A percentile compares a stretch with the other conserved stretches of the same genome.
These are phyloP conservation scores for Penicillium maclennaniae DNA, from an alignment of 495 filamentous ascomycete genomes.

Conservation along the genomic window DNA sequence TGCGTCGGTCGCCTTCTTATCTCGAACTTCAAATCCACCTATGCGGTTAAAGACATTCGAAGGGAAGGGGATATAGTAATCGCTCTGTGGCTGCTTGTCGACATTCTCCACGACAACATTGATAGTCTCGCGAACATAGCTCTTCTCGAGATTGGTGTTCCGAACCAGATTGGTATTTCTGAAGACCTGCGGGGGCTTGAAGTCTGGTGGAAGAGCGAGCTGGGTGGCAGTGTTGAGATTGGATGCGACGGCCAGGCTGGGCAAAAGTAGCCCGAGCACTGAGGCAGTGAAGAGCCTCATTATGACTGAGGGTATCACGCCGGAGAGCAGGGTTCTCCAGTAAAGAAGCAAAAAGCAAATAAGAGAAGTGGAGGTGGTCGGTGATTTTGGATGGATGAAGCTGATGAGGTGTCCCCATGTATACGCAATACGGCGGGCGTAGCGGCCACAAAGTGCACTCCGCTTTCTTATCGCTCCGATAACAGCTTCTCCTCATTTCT, in stretches of 20 bases:
- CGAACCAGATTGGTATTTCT: conserved; percentile 89
- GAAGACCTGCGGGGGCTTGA: conserved; percentile 86
- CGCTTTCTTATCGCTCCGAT: conserved; percentile 31
- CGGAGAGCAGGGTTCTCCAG: conserved; percentile 27
- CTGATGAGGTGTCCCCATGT: conserved; percentile 49
- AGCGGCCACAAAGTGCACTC: conserved; percentile 35
- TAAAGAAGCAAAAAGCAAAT: conserved; percentile 19
- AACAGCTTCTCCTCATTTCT: conserved; percentile 29
- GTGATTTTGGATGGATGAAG: conserved; percentile 18
- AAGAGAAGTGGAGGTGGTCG: conserved; percentile 11
- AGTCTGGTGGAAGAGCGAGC: conserved; percentile 60
- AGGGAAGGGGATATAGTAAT: conserved; percentile 87
- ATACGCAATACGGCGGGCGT: conserved; percentile 34
- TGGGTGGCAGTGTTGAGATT: conserved; percentile 26
- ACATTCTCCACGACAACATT: conserved; percentile 93
- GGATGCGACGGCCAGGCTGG: conserved; percentile 36
- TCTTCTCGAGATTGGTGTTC: conserved; percentile 87
- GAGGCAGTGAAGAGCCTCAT: conserved; percentile 46
- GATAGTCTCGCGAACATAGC: conserved; percentile 80
- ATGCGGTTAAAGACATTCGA: conserved; percentile 66
- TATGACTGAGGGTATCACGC: conserved; percentile 29
- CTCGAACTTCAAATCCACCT: conserved; percentile 83
- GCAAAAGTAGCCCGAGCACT: conserved; percentile 37
- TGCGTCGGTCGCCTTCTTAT: conserved; percentile 73
- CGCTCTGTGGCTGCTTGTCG: conserved; percentile 67